A percentile compares a stretch with the other conserved stretches of the same genome.
phyloP scores from a whole-genome alignment of 768 basidiomycete species.

The Sarcodon aspratus region DNA sequence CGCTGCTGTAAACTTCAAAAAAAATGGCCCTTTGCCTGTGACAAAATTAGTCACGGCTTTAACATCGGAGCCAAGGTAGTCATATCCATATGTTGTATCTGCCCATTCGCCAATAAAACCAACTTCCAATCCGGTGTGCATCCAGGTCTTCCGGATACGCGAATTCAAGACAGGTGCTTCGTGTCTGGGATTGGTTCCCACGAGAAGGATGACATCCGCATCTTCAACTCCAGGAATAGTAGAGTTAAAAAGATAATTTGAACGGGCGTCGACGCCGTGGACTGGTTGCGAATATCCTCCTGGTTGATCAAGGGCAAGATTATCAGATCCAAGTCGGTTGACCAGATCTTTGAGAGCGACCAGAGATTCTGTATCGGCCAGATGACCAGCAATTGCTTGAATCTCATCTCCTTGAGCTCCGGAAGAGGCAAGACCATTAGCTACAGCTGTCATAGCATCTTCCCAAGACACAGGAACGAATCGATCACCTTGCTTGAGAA shows the following conservation, averaged over 20 bases:
- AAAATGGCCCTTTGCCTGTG: conserved; percentile 70
- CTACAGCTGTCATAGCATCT: conserved; percentile 68
- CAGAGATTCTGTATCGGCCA: conserved; percentile 90
- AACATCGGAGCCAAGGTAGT: conserved; percentile 71
- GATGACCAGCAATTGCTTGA: conserved; percentile 84
- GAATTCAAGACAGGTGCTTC: conserved; percentile 97
- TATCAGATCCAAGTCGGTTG: conserved; percentile 92
- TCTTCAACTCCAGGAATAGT: conserved; percentile 85
- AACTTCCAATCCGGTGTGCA: conserved; percentile 78
- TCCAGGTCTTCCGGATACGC: conserved; percentile 90
- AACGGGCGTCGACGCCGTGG: conserved; percentile 82
- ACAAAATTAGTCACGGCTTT: conserved; percentile 71
- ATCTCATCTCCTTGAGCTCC: conserved; percentile 89
- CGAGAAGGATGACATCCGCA: conserved; percentile 85
- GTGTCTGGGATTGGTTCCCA: conserved; percentile 95
- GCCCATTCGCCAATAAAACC: conserved; percentile 86
- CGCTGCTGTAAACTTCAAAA: conserved; percentile 77
- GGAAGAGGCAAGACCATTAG: conserved; percentile 65
- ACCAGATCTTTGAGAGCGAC: conserved; percentile 89
- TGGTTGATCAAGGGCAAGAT: conserved; percentile 69
- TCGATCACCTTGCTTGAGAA: conserved; percentile 84
- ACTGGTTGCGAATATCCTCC: conserved; percentile 59
- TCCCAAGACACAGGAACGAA: conserved; percentile 91
- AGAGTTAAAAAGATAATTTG: conserved; percentile 94
- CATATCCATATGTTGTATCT: conserved; percentile 89